Percentiles rank a stretch among this genome's conserved stretches.
Conservation (phyloP, 352 stramenopile genomes). For the Globisporangium barbulae region DNA sequence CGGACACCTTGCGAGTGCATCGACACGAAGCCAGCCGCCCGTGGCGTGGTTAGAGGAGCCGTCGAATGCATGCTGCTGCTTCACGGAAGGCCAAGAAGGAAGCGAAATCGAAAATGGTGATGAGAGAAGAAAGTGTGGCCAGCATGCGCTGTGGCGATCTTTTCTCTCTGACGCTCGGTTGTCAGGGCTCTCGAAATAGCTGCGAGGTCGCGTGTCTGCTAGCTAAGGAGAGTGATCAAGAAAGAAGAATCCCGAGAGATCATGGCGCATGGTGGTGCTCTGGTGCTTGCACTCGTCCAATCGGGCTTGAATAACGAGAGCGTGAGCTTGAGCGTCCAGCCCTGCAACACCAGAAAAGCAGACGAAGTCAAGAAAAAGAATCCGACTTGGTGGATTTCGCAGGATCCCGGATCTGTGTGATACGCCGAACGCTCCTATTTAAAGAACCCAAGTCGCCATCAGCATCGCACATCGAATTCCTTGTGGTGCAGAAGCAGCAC, state of each 20-base stretch:
- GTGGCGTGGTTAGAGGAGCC: neutral
- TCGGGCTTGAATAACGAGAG: neutral
- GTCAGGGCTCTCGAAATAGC: neutral
- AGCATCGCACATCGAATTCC: neutral
- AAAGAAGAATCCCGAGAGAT: neutral
- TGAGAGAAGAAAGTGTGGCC: neutral
- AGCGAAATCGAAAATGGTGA: neutral
- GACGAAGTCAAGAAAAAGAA: neutral
- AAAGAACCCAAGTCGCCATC: neutral
- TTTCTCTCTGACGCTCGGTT: neutral
- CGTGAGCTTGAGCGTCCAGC: neutral
- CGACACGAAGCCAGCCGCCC: conserved; percentile 1
- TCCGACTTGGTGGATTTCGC: neutral
- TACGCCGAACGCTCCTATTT: conserved; percentile 4
- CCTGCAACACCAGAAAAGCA: conserved; percentile 3
- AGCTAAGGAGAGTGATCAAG: neutral
- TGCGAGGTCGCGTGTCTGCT: neutral
- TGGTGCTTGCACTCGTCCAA: neutral
- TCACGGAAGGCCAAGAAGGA: neutral
- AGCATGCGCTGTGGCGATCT: neutral
- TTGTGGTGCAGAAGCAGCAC: neutral
- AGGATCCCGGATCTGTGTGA: neutral
- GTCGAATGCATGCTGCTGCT: conserved; percentile 1
- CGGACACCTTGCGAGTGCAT: conserved; percentile 13
- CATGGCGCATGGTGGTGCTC: neutral